A percentile compares a stretch with the other conserved stretches of the same genome.
These are phyloP conservation scores for Gremmenia infestans DNA, from an alignment of 2,329 filamentous ascomycete genomes.

Conservation along the genomic window DNA sequence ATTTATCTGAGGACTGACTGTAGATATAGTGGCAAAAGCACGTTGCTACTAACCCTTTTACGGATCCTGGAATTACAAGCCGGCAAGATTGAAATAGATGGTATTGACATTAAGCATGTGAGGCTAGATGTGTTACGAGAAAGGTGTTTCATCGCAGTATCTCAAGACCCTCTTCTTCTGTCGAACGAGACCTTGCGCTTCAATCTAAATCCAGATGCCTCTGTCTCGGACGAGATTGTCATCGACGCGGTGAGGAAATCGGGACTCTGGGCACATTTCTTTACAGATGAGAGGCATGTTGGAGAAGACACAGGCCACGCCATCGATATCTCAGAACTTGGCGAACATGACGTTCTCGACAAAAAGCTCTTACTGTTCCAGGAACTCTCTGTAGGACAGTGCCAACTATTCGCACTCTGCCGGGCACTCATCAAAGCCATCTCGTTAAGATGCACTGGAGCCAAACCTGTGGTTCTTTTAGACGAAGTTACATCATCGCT, in stretches of 20 bases:
- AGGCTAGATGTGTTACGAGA: conserved; percentile 29
- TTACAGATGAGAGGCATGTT: not conserved
- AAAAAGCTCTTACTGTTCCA: conserved; percentile 24
- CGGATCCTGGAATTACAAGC: conserved; percentile 41
- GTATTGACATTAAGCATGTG: conserved; percentile 36
- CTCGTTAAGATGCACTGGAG: not conserved
- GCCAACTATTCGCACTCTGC: conserved; percentile 44
- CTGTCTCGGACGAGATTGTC: conserved; percentile 18
- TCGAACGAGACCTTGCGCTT: conserved; percentile 28
- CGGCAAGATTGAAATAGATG: conserved; percentile 40
- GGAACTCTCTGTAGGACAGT: conserved; percentile 37
- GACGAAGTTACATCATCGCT: conserved; percentile 40
- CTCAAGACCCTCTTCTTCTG: conserved; percentile 40
- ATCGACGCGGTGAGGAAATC: conserved; percentile 9
- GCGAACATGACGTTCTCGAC: conserved; percentile 25
- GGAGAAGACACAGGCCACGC: not conserved
- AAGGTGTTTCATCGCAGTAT: conserved; percentile 37
- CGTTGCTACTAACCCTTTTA: conserved; percentile 43
- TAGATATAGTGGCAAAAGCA: conserved; percentile 34
- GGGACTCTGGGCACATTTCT: conserved; percentile 11
- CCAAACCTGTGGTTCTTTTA: conserved; percentile 35
- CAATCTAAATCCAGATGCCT: conserved; percentile 28
- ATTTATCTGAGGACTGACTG: not conserved
- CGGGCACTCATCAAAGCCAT: conserved; percentile 37
- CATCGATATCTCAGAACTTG: not conserved